A percentile compares a stretch with the other conserved stretches of the same genome.
These are phyloP conservation scores for Erysimum cheiranthoides DNA, from an alignment of 345 rosid species.

Conservation along the genomic window DNA sequence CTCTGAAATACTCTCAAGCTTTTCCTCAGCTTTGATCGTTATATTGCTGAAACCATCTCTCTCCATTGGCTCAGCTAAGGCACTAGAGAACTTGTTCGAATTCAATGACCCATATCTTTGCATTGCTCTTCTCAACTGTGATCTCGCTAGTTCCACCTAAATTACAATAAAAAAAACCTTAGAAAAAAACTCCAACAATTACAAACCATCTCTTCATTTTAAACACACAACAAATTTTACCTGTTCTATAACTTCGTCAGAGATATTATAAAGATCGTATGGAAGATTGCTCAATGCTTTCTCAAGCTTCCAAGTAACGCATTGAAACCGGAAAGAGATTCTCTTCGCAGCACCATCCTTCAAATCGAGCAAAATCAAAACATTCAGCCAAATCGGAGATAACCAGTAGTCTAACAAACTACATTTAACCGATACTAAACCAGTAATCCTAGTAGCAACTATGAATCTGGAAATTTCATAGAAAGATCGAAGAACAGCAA, in stretches of 20 bases:
- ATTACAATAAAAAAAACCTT: background rate
- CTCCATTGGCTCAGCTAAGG: slow-evolving; percentile 56
- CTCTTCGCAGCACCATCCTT: slow-evolving; percentile 79
- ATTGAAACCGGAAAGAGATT: slow-evolving; percentile 76
- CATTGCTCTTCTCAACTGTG: slow-evolving; percentile 83
- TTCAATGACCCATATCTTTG: slow-evolving; percentile 71
- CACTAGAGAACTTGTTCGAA: slow-evolving; percentile 51
- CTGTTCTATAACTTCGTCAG: slow-evolving; percentile 94
- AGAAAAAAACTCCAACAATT: background rate
- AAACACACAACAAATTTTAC: slow-evolving; percentile 41
- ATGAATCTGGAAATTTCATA: slow-evolving; percentile 24
- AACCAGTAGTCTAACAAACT: slow-evolving; percentile 11
- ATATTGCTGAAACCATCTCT: slow-evolving; percentile 50
- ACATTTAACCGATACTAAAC: slow-evolving; percentile 30
- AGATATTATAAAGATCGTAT: slow-evolving; percentile 71
- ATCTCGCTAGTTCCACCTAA: slow-evolving; percentile 76
- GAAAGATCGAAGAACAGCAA: slow-evolving; percentile 8
- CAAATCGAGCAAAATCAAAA: slow-evolving; percentile 28
- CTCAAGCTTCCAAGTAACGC: slow-evolving; percentile 85
- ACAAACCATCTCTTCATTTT: too few species aligned
- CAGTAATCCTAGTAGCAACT: slow-evolving; percentile 12
- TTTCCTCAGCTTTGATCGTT: slow-evolving; percentile 43
- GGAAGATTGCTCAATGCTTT: slow-evolving; percentile 77
- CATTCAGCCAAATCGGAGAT: slow-evolving; percentile 24
- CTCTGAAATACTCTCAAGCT: slow-evolving; percentile 45